Conservation (phyloP, 208 protist genomes). For the Borovskyia barvae region DNA sequence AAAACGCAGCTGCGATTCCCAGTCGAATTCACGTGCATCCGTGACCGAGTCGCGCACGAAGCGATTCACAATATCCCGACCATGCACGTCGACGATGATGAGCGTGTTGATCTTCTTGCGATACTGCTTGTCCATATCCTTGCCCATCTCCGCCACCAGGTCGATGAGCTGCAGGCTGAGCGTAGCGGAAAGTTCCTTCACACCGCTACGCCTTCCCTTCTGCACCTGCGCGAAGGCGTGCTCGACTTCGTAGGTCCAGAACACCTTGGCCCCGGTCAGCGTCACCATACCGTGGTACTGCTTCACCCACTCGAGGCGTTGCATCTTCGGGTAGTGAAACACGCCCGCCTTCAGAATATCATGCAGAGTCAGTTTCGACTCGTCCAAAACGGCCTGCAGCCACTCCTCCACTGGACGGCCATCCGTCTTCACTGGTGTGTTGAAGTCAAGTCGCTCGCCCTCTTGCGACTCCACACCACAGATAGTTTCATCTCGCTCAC, state of each 20-base stretch:
- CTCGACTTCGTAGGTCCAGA: constrained; percentile 99
- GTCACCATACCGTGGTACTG: constrained; percentile 96
- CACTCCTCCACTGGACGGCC: constrained; percentile 96
- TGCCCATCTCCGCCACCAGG: constrained; percentile 95
- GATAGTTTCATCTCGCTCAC: constrained; percentile 86
- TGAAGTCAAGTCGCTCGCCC: constrained; percentile 94
- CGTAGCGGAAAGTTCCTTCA: constrained; percentile 94
- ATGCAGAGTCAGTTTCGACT: constrained; percentile 94
- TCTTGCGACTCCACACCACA: constrained; percentile 97
- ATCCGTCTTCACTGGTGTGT: constrained; percentile 82
- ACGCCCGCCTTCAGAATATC: constrained; percentile 96
- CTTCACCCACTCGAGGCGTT: constrained; percentile 95
- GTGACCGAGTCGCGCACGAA: constrained; percentile 98
- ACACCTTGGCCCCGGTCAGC: constrained; percentile 97
- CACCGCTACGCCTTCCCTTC: constrained; percentile 95
- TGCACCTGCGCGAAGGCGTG: constrained; percentile 93
- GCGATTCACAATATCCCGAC: constrained; percentile 97
- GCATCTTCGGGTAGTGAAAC: constrained; percentile 96
- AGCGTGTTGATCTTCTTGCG: constrained; percentile 99
- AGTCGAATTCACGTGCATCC: constrained; percentile 98
- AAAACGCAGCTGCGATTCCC: constrained; percentile 99
- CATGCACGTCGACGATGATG: constrained; percentile 99
- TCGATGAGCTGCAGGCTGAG: constrained; percentile 94
- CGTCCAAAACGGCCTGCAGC: constrained; percentile 95
- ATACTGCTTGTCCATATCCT: constrained; percentile 89